Base-by-base conservation (phyloP, 1,284 basidiomycete genomes). In the Sporisorium iseilematis-ciliati region DNA sequence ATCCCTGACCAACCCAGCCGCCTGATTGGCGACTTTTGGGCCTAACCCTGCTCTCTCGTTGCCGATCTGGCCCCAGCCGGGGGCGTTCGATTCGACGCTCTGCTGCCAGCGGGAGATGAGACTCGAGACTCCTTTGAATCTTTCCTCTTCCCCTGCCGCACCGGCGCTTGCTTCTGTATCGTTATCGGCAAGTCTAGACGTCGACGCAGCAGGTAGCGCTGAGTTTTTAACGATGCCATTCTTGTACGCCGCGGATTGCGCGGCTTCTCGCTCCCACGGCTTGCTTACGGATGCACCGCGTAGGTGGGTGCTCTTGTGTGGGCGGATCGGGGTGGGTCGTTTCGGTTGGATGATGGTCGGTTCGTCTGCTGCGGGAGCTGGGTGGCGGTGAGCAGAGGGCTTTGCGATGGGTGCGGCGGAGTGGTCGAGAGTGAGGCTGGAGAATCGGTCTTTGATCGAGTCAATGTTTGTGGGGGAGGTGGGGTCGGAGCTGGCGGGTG, bases 231-330 rank as follows among this genome's bases (percentile, higher is more conserved):
- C 57, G 18, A 76, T 45, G 1, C 49, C 52, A 4, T 26, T 45
- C 10, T 62, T 63, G 1, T 41, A 31, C 2, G 66, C 65, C 12
- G 71, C 67, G 7, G 65, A 43, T 6, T 73, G 57, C 2, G 66
- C 75, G 0, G 79, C 79, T 55, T 81, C 79, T 1, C 75, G 12
- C 51, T 81, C 79, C 79, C 79, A 81, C 7, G 79, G 79, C 31
- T 81, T 81, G 7, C 31, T 5, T 35, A 14, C 23, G 18, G 14
- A 3, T 2, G 40, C 50, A 0, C 40, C 40, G 43, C 50, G 33
- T 18, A 56, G 45, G 12, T 59, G 55, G 11, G 57, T 31, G 8
- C 40, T 35, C 23, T 67, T 72, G n/a, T 43, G 35, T 16, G 72
- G 62, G 1, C 73, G 58, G 12, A 75, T 46, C 0, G 73, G 63